Evolutionary conservation across 73 alveolate species (phyloP).

Genomic region (Strombidium stylifer): DNA sequence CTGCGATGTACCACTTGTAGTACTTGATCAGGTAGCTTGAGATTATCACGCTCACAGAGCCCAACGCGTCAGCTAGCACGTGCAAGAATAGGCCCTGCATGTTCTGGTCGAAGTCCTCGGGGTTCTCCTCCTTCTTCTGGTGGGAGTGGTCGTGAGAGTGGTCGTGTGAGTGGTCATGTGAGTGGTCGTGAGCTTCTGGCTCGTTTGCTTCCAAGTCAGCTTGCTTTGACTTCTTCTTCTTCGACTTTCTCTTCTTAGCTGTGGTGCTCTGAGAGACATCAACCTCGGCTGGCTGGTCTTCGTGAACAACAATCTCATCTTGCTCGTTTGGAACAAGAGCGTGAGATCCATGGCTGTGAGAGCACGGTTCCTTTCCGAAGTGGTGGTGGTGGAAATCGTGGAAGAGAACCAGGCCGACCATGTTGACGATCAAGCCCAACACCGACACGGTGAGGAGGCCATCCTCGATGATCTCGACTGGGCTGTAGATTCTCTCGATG

Average conservation of each 20-base stretch:
- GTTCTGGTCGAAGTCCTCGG: slow-evolving; percentile 65
- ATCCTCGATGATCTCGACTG: slow-evolving; percentile 87
- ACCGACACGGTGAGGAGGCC: slow-evolving; percentile 87
- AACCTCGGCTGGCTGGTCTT: too few relatives aligned
- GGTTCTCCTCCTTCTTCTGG: slow-evolving; percentile 15
- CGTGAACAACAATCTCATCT: too few relatives aligned
- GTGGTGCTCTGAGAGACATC: too few relatives aligned
- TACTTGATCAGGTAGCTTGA: slow-evolving; percentile 86
- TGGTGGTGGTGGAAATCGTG: slow-evolving; percentile 91
- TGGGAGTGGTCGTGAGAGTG: slow-evolving; percentile 43
- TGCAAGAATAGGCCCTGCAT: slow-evolving; percentile 95
- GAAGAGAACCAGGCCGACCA: slow-evolving; percentile 91
- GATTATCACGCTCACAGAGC: slow-evolving; percentile 96
- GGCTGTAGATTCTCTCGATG: slow-evolving; percentile 91
- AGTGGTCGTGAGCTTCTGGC: slow-evolving; percentile 45
- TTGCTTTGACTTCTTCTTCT: not conserved
- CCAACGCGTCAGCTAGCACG: slow-evolving; percentile 97
- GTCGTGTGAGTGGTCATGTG: slow-evolving; percentile 44
- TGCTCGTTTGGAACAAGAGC: too few relatives aligned
- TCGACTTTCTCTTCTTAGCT: not conserved
- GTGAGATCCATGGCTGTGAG: too few relatives aligned
- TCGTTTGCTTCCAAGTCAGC: not conserved
- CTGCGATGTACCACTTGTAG: slow-evolving; percentile 89
- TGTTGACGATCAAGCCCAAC: slow-evolving; percentile 92
- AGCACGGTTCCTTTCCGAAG: slow-evolving; percentile 46